Base-by-base conservation (phyloP, 805 yeast genomes). In the Brettanomyces sp. region DNA sequence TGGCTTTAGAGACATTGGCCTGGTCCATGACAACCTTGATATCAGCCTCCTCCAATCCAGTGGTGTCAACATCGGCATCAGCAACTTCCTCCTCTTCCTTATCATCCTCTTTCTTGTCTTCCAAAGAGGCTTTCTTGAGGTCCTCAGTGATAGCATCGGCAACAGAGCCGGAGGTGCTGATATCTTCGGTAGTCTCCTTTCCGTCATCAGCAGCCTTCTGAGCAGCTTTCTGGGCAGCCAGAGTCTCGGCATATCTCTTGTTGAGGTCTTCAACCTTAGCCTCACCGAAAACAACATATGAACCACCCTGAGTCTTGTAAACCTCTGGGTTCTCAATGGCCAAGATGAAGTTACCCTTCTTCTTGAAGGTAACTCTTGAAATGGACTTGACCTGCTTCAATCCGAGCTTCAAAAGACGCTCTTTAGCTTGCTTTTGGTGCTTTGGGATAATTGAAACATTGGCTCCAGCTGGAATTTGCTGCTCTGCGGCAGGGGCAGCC, bases 281-380 rank as follows among this genome's bases (percentile, higher is more conserved):
- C 74, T 90, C 97, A 73, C 99, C 99, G 62, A 91, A 90, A 57
- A 91, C 97, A 60, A 91, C 82, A 77, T 85, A 93, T 59, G 95
- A 83, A 66, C 97, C 96, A 64, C 95, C 85, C 54, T 82, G 77
- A 52, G 96, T 82, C 73, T 78, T 87, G 95, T 76, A 91, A 51
- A 93, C 98, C 59, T 89, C 97, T 69, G 99, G 99, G 57, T 71
- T 68, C 68, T 87, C 93, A 72, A 91, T 86, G 65, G 93, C 95
- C 69, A 83, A 79, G 66, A 89, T 83, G 67, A 83, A 79, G 80
- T 87, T 86, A 68, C 90, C 89, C 74, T 86, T 82, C 77, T 82
- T 87, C 75, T 84, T 87, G 80, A 91, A 85, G 58, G 96, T 89
- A 64, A 93, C 98, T 74, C 98, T 85, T 66, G 86, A 73, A 66